Base-by-base conservation (phyloP, 768 basidiomycete genomes). In the Rhodotorula taiwanensis region DNA sequence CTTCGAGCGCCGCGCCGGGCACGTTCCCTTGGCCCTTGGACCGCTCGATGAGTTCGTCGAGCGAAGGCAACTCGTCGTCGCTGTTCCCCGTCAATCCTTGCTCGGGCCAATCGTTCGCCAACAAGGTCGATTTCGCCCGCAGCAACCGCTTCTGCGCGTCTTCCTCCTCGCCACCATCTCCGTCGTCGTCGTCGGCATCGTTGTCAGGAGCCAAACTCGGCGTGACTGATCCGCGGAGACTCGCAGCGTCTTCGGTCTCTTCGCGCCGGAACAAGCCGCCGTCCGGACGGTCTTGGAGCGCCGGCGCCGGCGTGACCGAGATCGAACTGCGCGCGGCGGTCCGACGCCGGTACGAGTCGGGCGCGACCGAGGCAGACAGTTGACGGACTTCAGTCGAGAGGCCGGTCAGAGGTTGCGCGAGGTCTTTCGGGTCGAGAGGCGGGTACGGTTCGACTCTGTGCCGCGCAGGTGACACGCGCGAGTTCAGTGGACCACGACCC, bases 381-480 rank as follows among this genome's bases (percentile, higher is more conserved):
- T 68, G 67, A 1, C 62, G 67, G 21, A 68, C 36, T 25, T 68
- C 67, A n/a, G 53, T 31, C 4, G 47, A 21, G 15, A 53, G 25
- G 11, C 49, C 30, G 25, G 36, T 10, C 36, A 31, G 15, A 3
- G 55, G 39, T 25, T 41, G 52, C 11, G 43, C n/a, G 42, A 58
- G 55, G 44, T 33, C 41, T 7, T 31, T 7, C 6, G 43, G 31
- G 33, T 55, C 5, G 25, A 68, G 48, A 1, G 62, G 47, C 3
- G 67, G 67, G 39, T 64, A 68, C 14, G 67, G 67, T 43, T 68
- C 67, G 59, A 68, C 59, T 31, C 67, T 68, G 61, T 18, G 5
- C 20, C 27, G 15, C 2, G 18, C 4, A 10, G 7, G 13, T 8
- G 27, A 41, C 11, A n/a, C n/a, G n/a, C n/a, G n/a, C n/a, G n/a